These are phyloP conservation scores for Serpula lacrymans DNA, from an alignment of 768 basidiomycete genomes.

Conservation along the genomic window DNA sequence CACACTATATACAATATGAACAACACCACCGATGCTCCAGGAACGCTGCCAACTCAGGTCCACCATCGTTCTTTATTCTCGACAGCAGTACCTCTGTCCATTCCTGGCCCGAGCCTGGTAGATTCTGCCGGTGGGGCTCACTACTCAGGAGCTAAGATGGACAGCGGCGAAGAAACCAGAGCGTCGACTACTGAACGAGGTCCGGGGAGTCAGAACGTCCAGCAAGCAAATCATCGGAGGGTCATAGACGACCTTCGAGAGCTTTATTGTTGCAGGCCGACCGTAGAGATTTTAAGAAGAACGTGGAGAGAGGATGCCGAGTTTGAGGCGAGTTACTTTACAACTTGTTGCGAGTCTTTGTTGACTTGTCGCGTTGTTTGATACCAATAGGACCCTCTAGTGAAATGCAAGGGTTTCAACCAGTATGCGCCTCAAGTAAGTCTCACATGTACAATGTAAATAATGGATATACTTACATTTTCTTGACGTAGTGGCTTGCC, in stretches of 20 bases:
- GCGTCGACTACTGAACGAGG: conserved; percentile 7
- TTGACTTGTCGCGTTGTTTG: not conserved
- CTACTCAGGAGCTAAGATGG: conserved; percentile 51
- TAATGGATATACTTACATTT: not conserved
- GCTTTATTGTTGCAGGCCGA: conserved; percentile 54
- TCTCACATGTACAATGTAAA: conserved; percentile 2
- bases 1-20: too few species aligned
- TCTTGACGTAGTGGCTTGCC: conserved; percentile 46
- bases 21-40: too few species aligned
- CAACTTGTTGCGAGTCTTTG: not conserved
- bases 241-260: conserved; percentile 57
- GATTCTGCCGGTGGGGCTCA: conserved; percentile 61
- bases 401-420: conserved; percentile 44
- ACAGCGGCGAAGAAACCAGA: conserved; percentile 17
- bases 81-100: conserved; percentile 34
- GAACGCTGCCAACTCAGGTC: conserved; percentile 42
- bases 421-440: conserved; percentile 55
- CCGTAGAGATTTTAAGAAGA: conserved; percentile 47
- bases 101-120: conserved; percentile 51
- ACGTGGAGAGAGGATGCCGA: conserved; percentile 52
- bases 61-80: conserved; percentile 48
- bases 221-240: conserved; percentile 40
- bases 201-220: conserved; percentile 32
- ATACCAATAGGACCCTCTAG: conserved; percentile 44
- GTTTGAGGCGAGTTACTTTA: conserved; percentile 42